phyloP scores from a whole-genome alignment of 2,329 filamentous ascomycete species.

The Biscogniauxia mediterranea region DNA sequence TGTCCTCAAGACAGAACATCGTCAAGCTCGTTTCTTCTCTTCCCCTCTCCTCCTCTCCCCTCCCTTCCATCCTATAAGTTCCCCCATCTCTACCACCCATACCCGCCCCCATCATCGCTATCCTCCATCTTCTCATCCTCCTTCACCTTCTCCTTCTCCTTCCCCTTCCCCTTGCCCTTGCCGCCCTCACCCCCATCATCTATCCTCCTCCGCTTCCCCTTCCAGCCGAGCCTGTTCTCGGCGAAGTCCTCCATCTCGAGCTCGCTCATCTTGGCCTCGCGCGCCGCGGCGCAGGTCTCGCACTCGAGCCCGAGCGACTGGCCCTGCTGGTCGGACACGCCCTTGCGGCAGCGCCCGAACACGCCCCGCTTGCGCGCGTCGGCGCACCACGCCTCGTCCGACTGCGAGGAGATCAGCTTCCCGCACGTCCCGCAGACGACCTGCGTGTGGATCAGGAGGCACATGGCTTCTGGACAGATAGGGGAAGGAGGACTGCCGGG shows the following conservation, averaged over 20 bases:
- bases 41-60: too few species aligned
- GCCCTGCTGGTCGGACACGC: constrained; percentile 17
- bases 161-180: not conserved
- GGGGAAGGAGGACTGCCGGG: too few species aligned
- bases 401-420: constrained; percentile 13
- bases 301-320: constrained; percentile 21
- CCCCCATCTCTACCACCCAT: constrained; percentile 1
- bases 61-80: too few species aligned
- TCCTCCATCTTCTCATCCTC: not conserved
- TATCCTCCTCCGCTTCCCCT: not conserved
- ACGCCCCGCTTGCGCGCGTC: constrained; percentile 10
- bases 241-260: constrained; percentile 15
- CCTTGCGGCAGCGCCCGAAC: too few species aligned
- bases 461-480: constrained; percentile 9
- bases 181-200: too few species aligned
- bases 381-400: constrained; percentile 14
- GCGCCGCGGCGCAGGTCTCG: constrained; percentile 8
- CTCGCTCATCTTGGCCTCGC: constrained; percentile 12
- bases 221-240: constrained; percentile 14
- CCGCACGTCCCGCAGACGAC: constrained; percentile 15
- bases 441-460: constrained; percentile 12
- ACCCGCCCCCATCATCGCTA: constrained; percentile 6
- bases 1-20: too few species aligned
- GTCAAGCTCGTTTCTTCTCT: too few species aligned
- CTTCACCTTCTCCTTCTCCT: not conserved